phyloP scores from a whole-genome alignment of 176 grass and related monocot genomes.

The Musa troglodytarum region DNA sequence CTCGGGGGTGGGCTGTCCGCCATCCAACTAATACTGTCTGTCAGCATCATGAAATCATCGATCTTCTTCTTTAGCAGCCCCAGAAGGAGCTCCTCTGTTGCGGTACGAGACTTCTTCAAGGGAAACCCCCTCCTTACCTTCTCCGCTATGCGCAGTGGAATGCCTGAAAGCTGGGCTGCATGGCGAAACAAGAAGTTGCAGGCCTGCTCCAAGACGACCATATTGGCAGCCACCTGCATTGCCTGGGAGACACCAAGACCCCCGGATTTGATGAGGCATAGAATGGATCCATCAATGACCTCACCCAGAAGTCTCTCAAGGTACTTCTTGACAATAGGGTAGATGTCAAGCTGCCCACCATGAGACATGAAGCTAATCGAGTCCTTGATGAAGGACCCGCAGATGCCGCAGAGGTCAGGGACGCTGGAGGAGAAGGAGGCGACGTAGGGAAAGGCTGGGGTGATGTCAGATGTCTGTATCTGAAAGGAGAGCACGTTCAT shows the following conservation, averaged over 20 bases:
- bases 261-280: slow-evolving; percentile 52
- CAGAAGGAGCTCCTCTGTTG: slow-evolving; percentile 54
- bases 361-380: slow-evolving; percentile 98
- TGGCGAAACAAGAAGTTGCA: slow-evolving; percentile 86
- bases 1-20: slow-evolving; percentile 54
- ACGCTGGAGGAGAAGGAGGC: slow-evolving; percentile 80
- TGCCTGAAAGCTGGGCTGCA: slow-evolving; percentile 78
- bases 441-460: slow-evolving; percentile 90
- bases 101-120: slow-evolving; percentile 63
- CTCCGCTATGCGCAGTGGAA: slow-evolving; percentile 59
- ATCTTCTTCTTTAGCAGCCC: slow-evolving; percentile 54
- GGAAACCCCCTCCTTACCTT: slow-evolving; percentile 65
- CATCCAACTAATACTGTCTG: slow-evolving; percentile 83
- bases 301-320: slow-evolving; percentile 75
- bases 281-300: slow-evolving; percentile 57
- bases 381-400: slow-evolving; percentile 89
- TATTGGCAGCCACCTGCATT: slow-evolving; percentile 93
- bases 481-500: slow-evolving; percentile 97
- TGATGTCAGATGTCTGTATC: slow-evolving; percentile 91
- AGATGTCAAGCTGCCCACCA: slow-evolving; percentile 72
- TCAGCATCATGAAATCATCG: slow-evolving; percentile 61
- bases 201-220: slow-evolving; percentile 90
- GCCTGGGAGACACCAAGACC: slow-evolving; percentile 79
- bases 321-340: slow-evolving; percentile 82
- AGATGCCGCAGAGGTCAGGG: slow-evolving; percentile 82